A percentile compares a stretch with the other conserved stretches of the same genome.
Evolutionary conservation across 2,329 filamentous ascomycete genomes (phyloP).

Genomic region (Fusarium sp.): DNA sequence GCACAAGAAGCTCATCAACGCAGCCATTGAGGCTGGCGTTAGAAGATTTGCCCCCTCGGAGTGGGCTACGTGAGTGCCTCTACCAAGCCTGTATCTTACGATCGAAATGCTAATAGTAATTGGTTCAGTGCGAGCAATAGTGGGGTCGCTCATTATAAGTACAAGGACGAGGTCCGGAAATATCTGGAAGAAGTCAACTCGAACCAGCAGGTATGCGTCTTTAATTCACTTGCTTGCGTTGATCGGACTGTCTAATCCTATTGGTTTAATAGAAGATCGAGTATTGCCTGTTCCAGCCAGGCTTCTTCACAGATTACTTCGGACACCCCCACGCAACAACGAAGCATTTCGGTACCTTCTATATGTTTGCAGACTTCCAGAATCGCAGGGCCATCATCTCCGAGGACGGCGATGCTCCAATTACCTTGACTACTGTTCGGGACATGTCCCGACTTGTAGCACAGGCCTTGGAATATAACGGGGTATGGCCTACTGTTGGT

Average conservation of each 20-base stretch:
- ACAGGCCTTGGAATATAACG: neutral
- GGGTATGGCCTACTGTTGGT: neutral
- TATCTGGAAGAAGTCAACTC: neutral
- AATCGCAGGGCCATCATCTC: neutral
- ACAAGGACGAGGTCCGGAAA: neutral
- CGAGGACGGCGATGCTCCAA: neutral
- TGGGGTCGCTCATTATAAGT: neutral
- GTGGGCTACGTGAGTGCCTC: neutral
- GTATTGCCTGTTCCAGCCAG: neutral
- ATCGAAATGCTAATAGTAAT: neutral
- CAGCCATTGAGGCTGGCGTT: neutral
- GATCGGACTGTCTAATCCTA: neutral
- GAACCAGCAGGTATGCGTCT: neutral
- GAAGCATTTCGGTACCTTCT: neutral
- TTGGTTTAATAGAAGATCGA: neutral
- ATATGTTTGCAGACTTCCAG: neutral
- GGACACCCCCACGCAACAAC: neutral
- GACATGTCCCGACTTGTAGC: neutral
- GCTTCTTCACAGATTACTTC: neutral
- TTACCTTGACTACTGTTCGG: neutral
- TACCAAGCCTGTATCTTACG: neutral
- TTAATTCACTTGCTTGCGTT: accelerated
- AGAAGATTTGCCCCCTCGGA: neutral
- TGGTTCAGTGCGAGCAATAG: neutral
- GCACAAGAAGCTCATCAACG: neutral